Percentiles rank a stretch among this genome's conserved stretches.
These are phyloP conservation scores for Hyaloraphidium curvatum DNA, from an alignment of 192 early-diverging fungal species.

Conservation along the genomic window DNA sequence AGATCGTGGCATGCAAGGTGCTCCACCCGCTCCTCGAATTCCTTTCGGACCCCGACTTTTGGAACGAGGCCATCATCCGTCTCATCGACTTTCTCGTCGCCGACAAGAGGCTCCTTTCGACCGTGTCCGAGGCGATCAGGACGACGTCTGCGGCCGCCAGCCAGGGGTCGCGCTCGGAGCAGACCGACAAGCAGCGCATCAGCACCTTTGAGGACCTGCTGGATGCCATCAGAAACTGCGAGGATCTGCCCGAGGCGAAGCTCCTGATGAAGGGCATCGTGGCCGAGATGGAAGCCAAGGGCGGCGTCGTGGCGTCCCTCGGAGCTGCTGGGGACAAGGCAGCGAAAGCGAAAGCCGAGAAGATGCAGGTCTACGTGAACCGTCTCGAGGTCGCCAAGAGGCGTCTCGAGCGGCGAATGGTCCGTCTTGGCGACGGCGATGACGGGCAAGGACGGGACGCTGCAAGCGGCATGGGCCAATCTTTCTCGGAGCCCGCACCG, in stretches of 20 bases:
- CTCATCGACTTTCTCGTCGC: constrained; percentile 9
- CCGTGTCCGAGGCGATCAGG: too few species aligned
- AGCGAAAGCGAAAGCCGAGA: constrained; percentile 63
- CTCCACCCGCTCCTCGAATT: constrained; percentile 44
- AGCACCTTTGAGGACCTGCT: constrained; percentile 59
- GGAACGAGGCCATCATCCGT: constrained; percentile 58
- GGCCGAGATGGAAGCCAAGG: constrained; percentile 52
- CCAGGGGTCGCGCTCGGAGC: too few species aligned
- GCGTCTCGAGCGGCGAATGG: constrained; percentile 50
- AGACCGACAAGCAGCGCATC: too few species aligned
- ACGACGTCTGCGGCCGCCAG: too few species aligned
- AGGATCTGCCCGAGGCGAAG: constrained; percentile 36
- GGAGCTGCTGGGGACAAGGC: constrained; percentile 38
- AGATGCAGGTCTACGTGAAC: constrained; percentile 55
- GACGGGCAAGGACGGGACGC: too few species aligned
- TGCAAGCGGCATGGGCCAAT: too few species aligned
- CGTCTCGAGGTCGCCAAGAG: constrained; percentile 49
- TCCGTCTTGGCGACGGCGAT: neutral
- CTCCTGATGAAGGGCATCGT: constrained; percentile 46
- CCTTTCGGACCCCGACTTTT: constrained; percentile 67
- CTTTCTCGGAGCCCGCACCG: too few species aligned
- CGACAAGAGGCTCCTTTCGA: too few species aligned
- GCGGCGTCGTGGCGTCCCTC: constrained; percentile 24
- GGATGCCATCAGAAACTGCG: constrained; percentile 42
- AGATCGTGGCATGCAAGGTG: constrained; percentile 48